Evolutionary conservation across 2,329 filamentous ascomycete species (phyloP).

Genomic region (Paramyrothecium sp.): DNA sequence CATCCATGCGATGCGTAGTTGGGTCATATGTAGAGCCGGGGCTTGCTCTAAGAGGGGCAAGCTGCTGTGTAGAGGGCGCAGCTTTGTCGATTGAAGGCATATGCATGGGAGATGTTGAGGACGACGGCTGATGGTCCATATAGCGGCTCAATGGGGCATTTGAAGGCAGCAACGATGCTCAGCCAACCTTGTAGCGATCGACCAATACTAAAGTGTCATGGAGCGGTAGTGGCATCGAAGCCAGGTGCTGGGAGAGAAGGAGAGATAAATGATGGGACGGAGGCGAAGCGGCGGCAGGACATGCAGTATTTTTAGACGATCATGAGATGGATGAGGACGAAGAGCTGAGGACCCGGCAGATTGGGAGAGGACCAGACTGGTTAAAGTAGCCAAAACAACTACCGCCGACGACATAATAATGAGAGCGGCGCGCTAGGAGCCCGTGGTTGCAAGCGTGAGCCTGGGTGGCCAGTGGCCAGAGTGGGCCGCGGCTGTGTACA

Average conservation of each 20-base stretch:
- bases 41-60: neutral
- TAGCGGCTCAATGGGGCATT: too few relatives aligned
- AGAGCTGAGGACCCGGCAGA: too few relatives aligned
- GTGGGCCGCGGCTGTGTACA: neutral
- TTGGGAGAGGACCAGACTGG: neutral
- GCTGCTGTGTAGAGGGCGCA: neutral
- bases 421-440: neutral
- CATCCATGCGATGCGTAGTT: neutral
- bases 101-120: too few relatives aligned
- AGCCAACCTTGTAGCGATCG: neutral
- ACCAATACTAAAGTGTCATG: neutral
- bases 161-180: too few relatives aligned
- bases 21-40: neutral
- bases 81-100: too few relatives aligned
- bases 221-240: neutral
- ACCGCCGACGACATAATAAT: too few relatives aligned
- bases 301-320: too few relatives aligned
- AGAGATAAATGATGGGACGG: neutral
- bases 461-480: neutral
- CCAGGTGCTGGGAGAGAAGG: neutral
- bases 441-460: neutral
- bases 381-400: neutral
- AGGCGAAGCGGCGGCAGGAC: neutral
- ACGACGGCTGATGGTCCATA: too few relatives aligned
- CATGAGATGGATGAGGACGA: neutral